Evolutionary conservation across 2,329 filamentous ascomycete species (phyloP).

Genomic region (Colletotrichum endophyticum): DNA sequence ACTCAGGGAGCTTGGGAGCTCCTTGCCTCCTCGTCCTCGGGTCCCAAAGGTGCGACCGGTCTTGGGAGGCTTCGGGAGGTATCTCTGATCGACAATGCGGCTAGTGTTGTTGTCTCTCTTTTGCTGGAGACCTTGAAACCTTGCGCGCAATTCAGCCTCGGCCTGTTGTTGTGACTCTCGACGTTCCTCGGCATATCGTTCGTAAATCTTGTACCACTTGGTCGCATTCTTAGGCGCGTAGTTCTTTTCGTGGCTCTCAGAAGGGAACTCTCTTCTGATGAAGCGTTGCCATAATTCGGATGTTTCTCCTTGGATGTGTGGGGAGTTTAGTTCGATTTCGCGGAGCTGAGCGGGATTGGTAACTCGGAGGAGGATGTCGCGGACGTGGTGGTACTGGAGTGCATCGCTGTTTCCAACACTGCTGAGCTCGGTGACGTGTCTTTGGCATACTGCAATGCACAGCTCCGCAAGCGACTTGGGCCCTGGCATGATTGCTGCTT

Average conservation of each 20-base stretch:
- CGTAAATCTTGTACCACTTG: constrained; percentile 82
- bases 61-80: constrained; percentile 47
- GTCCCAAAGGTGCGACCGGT: constrained; percentile 30
- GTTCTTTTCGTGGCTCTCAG: constrained; percentile 64
- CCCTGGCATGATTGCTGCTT: neutral
- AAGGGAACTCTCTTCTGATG: constrained; percentile 78
- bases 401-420: constrained; percentile 75
- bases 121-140: constrained; percentile 61
- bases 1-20: constrained; percentile 36
- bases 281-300: constrained; percentile 79
- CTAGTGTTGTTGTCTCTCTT: constrained; percentile 62
- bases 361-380: constrained; percentile 73
- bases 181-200: constrained; percentile 67
- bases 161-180: constrained; percentile 63
- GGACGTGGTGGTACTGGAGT: constrained; percentile 41
- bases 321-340: constrained; percentile 74
- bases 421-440: constrained; percentile 61
- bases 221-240: constrained; percentile 69
- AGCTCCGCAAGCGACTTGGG: constrained; percentile 56
- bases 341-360: constrained; percentile 77
- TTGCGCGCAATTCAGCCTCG: constrained; percentile 60
- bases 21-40: constrained; percentile 29
- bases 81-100: constrained; percentile 56
- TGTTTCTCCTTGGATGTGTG: constrained; percentile 74
- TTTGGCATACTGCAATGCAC: constrained; percentile 55